A percentile compares a stretch with the other conserved stretches of the same genome.
Conservation (phyloP, 768 basidiomycete genomes). For the Neoboletus subvelutipes region DNA sequence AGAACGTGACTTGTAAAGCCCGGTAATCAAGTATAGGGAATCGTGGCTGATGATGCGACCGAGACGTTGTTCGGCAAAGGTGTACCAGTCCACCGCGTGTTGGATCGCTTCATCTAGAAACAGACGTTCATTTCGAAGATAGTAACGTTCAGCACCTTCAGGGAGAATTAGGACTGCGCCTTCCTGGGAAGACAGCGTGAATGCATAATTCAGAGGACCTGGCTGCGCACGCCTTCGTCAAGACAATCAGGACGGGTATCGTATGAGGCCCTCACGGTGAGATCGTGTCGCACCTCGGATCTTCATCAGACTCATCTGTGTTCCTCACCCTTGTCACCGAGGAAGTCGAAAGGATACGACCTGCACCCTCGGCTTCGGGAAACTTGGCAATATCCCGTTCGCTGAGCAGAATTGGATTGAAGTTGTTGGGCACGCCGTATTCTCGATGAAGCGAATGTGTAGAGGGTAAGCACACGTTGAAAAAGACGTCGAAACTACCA, state of each 20-base stretch:
- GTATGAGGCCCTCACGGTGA: too few relatives aligned
- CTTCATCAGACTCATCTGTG: neutral
- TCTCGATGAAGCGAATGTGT: slow-evolving; percentile 19
- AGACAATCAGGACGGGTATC: neutral
- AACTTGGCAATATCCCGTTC: slow-evolving; percentile 11
- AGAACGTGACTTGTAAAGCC: slow-evolving; percentile 10
- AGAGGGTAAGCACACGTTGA: slow-evolving; percentile 34
- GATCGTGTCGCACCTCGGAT: neutral
- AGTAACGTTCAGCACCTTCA: slow-evolving; percentile 25
- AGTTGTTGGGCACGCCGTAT: slow-evolving; percentile 26
- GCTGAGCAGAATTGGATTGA: slow-evolving; percentile 19
- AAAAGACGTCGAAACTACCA: slow-evolving; percentile 38
- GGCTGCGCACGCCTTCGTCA: neutral
- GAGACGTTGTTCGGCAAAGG: slow-evolving; percentile 21
- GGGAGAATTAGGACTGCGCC: slow-evolving; percentile 35
- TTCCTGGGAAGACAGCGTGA: slow-evolving; percentile 20
- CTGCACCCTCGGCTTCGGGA: slow-evolving; percentile 8
- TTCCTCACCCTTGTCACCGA: slow-evolving; percentile 6
- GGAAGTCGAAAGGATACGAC: slow-evolving; percentile 15
- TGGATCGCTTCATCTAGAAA: slow-evolving; percentile 23
- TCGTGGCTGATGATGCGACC: slow-evolving; percentile 21
- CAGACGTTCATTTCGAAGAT: slow-evolving; percentile 20
- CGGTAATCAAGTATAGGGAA: slow-evolving; percentile 26
- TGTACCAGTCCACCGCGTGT: slow-evolving; percentile 31
- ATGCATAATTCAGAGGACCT: slow-evolving; percentile 9